Percentiles rank a stretch among this genome's conserved stretches.
Conservation (phyloP, 225 moss, liverwort and hornwort genomes). For the Marchantia paleacea region DNA sequence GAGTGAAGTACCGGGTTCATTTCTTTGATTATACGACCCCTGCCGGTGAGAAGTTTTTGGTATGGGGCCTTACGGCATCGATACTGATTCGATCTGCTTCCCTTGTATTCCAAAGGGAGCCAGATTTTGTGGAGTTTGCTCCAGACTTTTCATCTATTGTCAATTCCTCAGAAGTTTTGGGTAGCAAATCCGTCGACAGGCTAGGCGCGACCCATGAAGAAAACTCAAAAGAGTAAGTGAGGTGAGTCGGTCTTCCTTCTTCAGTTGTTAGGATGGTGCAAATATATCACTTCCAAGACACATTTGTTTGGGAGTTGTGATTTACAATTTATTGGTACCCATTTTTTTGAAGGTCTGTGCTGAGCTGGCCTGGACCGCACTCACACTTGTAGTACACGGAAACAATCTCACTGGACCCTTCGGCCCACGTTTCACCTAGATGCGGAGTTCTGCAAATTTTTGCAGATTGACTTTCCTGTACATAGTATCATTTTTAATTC, state of each 20-base stretch:
- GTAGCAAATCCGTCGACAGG: conserved; percentile 22
- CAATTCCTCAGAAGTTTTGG: conserved; percentile 37
- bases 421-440: background rate
- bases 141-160: conserved; percentile 58
- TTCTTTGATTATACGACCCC: conserved; percentile 64
- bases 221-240: background rate
- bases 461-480: background rate
- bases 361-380: background rate
- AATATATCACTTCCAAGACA: background rate
- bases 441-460: background rate
- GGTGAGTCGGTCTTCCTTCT: background rate
- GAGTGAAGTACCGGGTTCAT: conserved; percentile 70
- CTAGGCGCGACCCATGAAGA: conserved; percentile 2
- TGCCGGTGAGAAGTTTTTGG: conserved; percentile 52
- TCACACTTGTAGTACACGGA: background rate
- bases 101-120: conserved; percentile 62
- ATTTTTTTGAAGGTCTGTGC: conserved; percentile 1
- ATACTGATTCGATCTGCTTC: conserved; percentile 80
- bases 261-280: background rate
- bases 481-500: background rate
- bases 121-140: conserved; percentile 65
- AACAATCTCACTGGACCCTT: background rate
- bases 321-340: background rate
- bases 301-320: background rate
- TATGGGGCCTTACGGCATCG: conserved; percentile 95